Conservation (phyloP, 371 early-diverging fungal species). For the Apophysomyces elegans region DNA sequence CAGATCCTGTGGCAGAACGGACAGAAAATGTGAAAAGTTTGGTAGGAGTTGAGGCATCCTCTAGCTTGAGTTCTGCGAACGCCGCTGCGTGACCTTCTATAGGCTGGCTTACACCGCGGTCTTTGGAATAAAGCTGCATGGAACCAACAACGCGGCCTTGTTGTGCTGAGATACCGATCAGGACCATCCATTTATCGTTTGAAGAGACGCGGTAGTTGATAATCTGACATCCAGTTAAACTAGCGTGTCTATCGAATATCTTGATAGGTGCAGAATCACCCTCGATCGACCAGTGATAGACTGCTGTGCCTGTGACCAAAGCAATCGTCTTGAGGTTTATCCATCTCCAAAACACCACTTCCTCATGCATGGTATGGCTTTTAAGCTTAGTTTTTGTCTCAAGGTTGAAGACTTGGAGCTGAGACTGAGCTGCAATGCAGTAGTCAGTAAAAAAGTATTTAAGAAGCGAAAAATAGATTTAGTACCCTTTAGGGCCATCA, state of each 20-base stretch:
- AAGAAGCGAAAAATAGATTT: background rate
- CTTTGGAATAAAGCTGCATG: slow-evolving; percentile 95
- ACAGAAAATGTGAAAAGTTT: slow-evolving; percentile 95
- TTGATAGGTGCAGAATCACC: slow-evolving; percentile 86
- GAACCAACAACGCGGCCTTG: slow-evolving; percentile 91
- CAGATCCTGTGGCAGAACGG: slow-evolving; percentile 73
- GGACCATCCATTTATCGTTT: slow-evolving; percentile 92
- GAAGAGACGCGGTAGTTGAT: slow-evolving; percentile 92
- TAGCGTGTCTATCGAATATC: slow-evolving; percentile 92
- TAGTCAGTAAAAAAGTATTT: background rate
- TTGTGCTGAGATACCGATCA: slow-evolving; percentile 93
- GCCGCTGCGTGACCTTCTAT: slow-evolving; percentile 98
- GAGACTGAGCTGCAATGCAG: slow-evolving; percentile 71
- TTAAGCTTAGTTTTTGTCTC: slow-evolving; percentile 95
- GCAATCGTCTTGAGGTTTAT: slow-evolving; percentile 85
- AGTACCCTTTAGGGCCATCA: slow-evolving; percentile 95
- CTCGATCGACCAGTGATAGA: slow-evolving; percentile 97
- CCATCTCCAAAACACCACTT: slow-evolving; percentile 98
- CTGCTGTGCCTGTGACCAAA: slow-evolving; percentile 87
- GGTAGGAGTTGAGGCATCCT: slow-evolving; percentile 76
- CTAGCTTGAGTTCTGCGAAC: slow-evolving; percentile 89
- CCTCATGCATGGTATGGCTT: slow-evolving; percentile 90
- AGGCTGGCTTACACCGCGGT: slow-evolving; percentile 91
- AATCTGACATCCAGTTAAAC: slow-evolving; percentile 86
- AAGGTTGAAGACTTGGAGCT: slow-evolving; percentile 96